A percentile compares a stretch with the other conserved stretches of the same genome.
phyloP scores from a whole-genome alignment of 1,139 yeast genomes.

The Hyphopichia pseudoburtonii region DNA sequence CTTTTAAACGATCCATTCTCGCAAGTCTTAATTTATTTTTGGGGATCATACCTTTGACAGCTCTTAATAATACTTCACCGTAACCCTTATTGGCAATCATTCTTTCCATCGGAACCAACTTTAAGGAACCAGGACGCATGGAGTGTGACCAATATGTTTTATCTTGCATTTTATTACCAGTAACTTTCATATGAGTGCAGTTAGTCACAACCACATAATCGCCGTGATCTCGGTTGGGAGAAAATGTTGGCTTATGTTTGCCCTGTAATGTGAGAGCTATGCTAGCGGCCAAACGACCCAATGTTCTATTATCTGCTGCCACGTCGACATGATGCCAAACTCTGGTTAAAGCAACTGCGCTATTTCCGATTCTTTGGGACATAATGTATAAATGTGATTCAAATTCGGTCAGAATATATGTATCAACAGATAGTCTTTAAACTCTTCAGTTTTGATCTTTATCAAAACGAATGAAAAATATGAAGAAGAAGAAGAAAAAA shows the following conservation, averaged over 20 bases:
- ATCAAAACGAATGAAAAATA: neutral
- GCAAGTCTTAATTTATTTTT: constrained; percentile 79
- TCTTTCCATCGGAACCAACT: constrained; percentile 78
- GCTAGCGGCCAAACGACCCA: constrained; percentile 89
- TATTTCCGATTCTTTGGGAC: constrained; percentile 61
- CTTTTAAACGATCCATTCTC: constrained; percentile 80
- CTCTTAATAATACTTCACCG: constrained; percentile 76
- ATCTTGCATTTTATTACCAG: constrained; percentile 81
- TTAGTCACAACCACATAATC: constrained; percentile 97
- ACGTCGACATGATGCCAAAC: constrained; percentile 96
- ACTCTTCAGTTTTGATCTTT: neutral
- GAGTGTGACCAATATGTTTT: constrained; percentile 93
- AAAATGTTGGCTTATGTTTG: constrained; percentile 89
- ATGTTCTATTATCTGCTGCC: constrained; percentile 76
- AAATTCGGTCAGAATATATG: neutral
- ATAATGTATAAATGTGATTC: constrained; percentile 18
- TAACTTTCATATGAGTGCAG: constrained; percentile 73
- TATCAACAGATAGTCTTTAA: neutral
- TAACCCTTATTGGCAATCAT: constrained; percentile 79
- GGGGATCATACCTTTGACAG: constrained; percentile 96
- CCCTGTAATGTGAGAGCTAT: constrained; percentile 91
- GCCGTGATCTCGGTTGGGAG: constrained; percentile 78
- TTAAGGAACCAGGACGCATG: constrained; percentile 85
- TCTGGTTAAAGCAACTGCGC: constrained; percentile 77
- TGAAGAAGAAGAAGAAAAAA: neutral